Evolutionary conservation across 768 basidiomycete genomes (phyloP).

Genomic region (Tulasnella sp.): DNA sequence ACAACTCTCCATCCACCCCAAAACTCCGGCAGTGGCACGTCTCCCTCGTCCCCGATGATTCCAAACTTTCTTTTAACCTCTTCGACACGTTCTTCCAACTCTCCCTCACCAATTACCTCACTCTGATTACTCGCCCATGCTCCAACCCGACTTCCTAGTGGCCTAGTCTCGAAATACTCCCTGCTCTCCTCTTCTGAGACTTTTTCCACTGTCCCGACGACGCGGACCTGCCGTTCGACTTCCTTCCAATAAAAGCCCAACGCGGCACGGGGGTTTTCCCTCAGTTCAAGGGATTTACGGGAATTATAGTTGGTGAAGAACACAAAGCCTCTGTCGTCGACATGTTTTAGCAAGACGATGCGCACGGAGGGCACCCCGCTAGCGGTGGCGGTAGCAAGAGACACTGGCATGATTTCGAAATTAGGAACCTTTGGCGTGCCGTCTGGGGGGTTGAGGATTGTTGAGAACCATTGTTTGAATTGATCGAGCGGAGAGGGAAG

Average conservation of each 20-base stretch:
- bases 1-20: conserved; percentile 97
- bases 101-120: conserved; percentile 57
- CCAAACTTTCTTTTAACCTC: conserved; percentile 45
- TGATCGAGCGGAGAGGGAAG: conserved; percentile 62
- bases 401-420: conserved; percentile 82
- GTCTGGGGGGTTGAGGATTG: conserved; percentile 34
- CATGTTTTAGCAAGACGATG: conserved; percentile 82
- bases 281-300: conserved; percentile 75
- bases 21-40: conserved; percentile 71
- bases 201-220: conserved; percentile 77
- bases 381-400: conserved; percentile 58
- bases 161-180: conserved; percentile 72
- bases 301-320: conserved; percentile 97
- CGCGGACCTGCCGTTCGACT: conserved; percentile 63
- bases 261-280: conserved; percentile 63
- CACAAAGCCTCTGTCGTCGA: conserved; percentile 80
- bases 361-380: conserved; percentile 74
- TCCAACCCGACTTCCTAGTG: conserved; percentile 71
- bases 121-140: conserved; percentile 95
- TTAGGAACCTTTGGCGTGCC: conserved; percentile 29
- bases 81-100: conserved; percentile 49
- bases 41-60: conserved; percentile 29
- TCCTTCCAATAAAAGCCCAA: conserved; percentile 89
- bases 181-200: conserved; percentile 58
- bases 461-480: conserved; percentile 78